Evolutionary conservation across 495 filamentous ascomycete genomes (phyloP).

Genomic region (Aspergillus nidulans): DNA sequence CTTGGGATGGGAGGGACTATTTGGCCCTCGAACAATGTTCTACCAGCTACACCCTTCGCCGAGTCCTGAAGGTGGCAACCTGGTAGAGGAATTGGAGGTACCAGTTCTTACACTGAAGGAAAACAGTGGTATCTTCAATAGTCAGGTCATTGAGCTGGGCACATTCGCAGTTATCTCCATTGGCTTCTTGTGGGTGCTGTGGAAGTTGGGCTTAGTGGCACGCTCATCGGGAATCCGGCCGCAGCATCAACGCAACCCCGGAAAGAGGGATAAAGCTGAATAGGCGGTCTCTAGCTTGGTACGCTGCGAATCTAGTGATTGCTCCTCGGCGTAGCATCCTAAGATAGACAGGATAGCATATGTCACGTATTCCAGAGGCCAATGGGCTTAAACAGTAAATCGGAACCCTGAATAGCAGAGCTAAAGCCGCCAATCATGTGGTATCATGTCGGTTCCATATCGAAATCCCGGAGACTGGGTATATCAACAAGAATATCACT

Average conservation of each 20-base stretch:
- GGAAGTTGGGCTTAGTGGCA: conserved; percentile 52
- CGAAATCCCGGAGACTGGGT: conserved; percentile 42
- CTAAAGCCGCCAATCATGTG: neutral
- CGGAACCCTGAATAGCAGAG: neutral
- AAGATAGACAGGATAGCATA: neutral
- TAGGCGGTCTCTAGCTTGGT: neutral
- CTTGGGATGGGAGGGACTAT: conserved; percentile 83
- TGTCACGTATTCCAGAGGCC: neutral
- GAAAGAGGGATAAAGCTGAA: conserved; percentile 28
- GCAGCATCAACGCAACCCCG: conserved; percentile 6
- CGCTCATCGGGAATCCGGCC: conserved; percentile 20
- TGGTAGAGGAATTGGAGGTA: conserved; percentile 61
- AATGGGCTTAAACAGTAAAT: neutral
- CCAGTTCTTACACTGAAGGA: conserved; percentile 59
- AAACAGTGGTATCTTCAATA: conserved; percentile 43
- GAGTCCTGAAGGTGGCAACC: conserved; percentile 22
- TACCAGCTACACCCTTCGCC: conserved; percentile 70
- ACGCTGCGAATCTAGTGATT: conserved; percentile 2
- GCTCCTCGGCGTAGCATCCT: neutral
- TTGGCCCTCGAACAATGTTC: conserved; percentile 76
- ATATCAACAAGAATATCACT: conserved; percentile 44
- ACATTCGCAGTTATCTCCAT: conserved; percentile 64
- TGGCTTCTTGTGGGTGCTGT: conserved; percentile 73
- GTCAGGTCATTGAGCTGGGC: conserved; percentile 60
- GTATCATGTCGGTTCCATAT: conserved; percentile 27